Percentiles rank a stretch among this genome's conserved stretches.
Conservation (phyloP, 2,329 filamentous ascomycete species). For the Botryosphaeria dothidea region DNA sequence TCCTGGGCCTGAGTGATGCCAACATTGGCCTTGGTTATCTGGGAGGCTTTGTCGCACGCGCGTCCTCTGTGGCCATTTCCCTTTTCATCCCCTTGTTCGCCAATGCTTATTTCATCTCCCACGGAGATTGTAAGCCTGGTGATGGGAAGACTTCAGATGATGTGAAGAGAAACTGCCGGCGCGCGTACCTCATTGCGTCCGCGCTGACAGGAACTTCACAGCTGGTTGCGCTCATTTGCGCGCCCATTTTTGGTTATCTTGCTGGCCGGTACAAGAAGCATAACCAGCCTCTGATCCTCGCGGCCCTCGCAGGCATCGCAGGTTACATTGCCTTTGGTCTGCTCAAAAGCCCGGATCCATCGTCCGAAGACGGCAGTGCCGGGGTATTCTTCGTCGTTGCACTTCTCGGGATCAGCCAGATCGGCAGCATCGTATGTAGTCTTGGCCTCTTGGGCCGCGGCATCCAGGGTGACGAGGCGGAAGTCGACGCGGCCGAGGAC, state of each 20-base stretch:
- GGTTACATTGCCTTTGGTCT: slow-evolving; percentile 77
- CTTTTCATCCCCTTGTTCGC: slow-evolving; percentile 92
- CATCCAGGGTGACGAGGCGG: slow-evolving; percentile 58
- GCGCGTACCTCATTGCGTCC: slow-evolving; percentile 84
- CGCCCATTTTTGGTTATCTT: slow-evolving; percentile 83
- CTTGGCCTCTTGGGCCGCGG: slow-evolving; percentile 84
- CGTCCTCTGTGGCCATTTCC: slow-evolving; percentile 92
- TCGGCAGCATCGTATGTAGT: slow-evolving; percentile 93
- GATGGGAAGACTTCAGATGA: slow-evolving; percentile 51
- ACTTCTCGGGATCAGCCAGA: slow-evolving; percentile 87
- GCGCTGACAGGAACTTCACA: slow-evolving; percentile 89
- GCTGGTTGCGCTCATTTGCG: slow-evolving; percentile 78
- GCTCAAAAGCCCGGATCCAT: slow-evolving; percentile 75
- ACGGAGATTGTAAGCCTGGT: slow-evolving; percentile 69
- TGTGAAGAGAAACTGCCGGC: slow-evolving; percentile 80
- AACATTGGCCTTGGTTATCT: slow-evolving; percentile 86
- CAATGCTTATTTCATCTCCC: slow-evolving; percentile 83
- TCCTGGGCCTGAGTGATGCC: slow-evolving; percentile 71
- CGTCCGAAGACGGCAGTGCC: slow-evolving; percentile 66
- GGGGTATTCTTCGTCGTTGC: slow-evolving; percentile 75
- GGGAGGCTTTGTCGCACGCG: slow-evolving; percentile 86
- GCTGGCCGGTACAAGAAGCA: slow-evolving; percentile 63
- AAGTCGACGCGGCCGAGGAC: slow-evolving; percentile 18
- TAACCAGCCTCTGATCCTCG: slow-evolving; percentile 73
- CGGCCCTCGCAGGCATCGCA: slow-evolving; percentile 71